Base-by-base conservation (phyloP, 371 early-diverging fungal species). In the Mucor irregularis region DNA sequence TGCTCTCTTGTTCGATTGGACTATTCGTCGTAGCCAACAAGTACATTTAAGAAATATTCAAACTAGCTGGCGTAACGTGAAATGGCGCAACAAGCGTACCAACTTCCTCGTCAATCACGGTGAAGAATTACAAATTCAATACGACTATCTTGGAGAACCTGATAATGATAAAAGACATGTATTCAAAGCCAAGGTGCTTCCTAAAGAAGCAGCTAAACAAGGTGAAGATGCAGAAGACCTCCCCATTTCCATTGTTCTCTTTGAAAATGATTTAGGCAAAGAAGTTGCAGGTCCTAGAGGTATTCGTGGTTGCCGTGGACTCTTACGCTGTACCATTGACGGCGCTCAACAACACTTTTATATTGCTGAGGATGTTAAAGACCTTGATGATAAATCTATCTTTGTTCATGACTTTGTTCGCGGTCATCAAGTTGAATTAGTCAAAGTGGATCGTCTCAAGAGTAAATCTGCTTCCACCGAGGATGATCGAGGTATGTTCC, bases 11-110 rank as follows among this genome's bases (percentile, higher is more conserved):
- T 81, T 81, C 72, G 73, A 79, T 11, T 86, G 85, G 85, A 61
- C 62, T 22, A 53, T 74, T 37, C 76, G 80, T 29, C 67, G 80
- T 17, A 62, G 66, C 8, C 70, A 75, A 21, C 81, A 82, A 6
- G 61, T 73, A 7, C 71, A 76, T 38, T 64, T 84, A 26, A 74
- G 68, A n/a, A 74, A 78, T 34, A 53, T 86, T 29, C 74, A 77
- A 14, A 55, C 76, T 38, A 77, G 81, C 17, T 85, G 83, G 84
- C 76, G 84, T 30, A 82, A 84, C 47, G 73, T 85, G 10, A 71
- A 69, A 54, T 78, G 77, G 71, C 73, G 76, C 43, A 62, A 68
- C 26, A 76, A 76, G 26, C 62, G 54, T 30, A 66, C 72, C 21
- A 64, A 67, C 10, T 84, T 71, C 39, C 28, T 50, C 8, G 55